phyloP scores from a whole-genome alignment of 306 rosid species.

The Cucumis hystrix region DNA sequence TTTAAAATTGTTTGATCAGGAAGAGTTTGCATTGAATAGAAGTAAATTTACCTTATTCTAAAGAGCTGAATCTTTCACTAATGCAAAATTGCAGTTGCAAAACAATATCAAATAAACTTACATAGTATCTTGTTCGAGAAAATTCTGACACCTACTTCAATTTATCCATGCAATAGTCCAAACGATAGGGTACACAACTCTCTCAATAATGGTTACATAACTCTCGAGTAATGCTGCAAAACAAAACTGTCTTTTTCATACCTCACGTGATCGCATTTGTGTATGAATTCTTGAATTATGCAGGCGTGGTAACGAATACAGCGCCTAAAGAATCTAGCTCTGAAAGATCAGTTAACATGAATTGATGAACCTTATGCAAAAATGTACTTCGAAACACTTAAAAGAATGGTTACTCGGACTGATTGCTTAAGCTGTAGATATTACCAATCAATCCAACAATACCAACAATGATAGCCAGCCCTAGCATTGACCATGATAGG shows the following conservation, averaged over 20 bases:
- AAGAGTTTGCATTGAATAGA: background rate
- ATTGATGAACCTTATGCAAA: background rate
- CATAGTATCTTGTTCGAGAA: background rate
- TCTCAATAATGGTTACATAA: background rate
- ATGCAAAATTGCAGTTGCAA: background rate
- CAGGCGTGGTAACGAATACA: background rate
- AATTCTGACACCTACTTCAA: background rate
- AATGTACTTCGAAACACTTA: background rate
- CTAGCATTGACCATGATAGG: conserved; percentile 59
- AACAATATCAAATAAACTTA: background rate
- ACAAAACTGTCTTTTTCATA: background rate
- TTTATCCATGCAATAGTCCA: background rate
- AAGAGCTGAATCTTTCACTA: background rate
- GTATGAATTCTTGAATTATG: background rate
- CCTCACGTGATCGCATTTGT: background rate
- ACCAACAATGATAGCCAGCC: conserved; percentile 53
- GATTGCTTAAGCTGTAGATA: conserved; percentile 44
- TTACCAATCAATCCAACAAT: conserved; percentile 64
- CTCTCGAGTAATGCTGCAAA: background rate
- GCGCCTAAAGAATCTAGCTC: background rate
- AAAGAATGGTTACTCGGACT: conserved; percentile 26
- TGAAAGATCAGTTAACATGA: background rate
- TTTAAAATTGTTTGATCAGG: background rate
- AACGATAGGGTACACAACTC: background rate
- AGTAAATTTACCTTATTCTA: background rate